Evolutionary conservation across 2,329 filamentous ascomycete genomes (phyloP).

Genomic region (Elsinoe fawcettii): DNA sequence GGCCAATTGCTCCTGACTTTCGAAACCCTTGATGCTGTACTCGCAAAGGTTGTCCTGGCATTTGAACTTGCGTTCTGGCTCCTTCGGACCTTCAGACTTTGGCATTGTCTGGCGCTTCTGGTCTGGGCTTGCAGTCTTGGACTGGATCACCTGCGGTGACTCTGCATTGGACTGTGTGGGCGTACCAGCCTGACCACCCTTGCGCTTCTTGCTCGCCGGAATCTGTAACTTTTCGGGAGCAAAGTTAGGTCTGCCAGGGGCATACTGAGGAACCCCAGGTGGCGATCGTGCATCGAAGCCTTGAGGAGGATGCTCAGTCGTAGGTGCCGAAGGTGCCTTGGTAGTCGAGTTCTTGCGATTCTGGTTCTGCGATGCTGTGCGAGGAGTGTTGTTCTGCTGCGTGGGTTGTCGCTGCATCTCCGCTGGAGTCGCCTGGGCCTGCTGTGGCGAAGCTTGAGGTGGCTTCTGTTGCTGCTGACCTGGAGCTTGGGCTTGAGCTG

Average conservation of each 20-base stretch:
- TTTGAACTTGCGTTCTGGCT: slow-evolving; percentile 42
- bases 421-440: slow-evolving; percentile 15
- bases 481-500: slow-evolving; percentile 15
- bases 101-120: slow-evolving; percentile 37
- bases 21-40: slow-evolving; percentile 47
- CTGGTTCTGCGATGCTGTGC: slow-evolving; percentile 15
- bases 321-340: slow-evolving; percentile 42
- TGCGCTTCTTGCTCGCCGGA: slow-evolving; percentile 50
- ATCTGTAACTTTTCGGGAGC: slow-evolving; percentile 51
- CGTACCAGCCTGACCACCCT: slow-evolving; percentile 35
- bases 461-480: slow-evolving; percentile 19
- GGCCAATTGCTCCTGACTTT: slow-evolving; percentile 46
- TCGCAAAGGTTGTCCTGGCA: slow-evolving; percentile 47
- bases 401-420: slow-evolving; percentile 15
- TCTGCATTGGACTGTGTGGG: slow-evolving; percentile 25
- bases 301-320: slow-evolving; percentile 47
- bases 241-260: slow-evolving; percentile 42
- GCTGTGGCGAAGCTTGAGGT: slow-evolving; percentile 16
- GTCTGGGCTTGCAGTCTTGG: slow-evolving; percentile 36
- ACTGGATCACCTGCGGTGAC: slow-evolving; percentile 33
- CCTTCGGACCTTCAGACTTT: slow-evolving; percentile 36
- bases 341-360: slow-evolving; percentile 17
- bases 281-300: slow-evolving; percentile 44
- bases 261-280: slow-evolving; percentile 50
- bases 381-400: slow-evolving; percentile 12